phyloP scores from a whole-genome alignment of 352 stramenopile genomes.

The Albugo candida region DNA sequence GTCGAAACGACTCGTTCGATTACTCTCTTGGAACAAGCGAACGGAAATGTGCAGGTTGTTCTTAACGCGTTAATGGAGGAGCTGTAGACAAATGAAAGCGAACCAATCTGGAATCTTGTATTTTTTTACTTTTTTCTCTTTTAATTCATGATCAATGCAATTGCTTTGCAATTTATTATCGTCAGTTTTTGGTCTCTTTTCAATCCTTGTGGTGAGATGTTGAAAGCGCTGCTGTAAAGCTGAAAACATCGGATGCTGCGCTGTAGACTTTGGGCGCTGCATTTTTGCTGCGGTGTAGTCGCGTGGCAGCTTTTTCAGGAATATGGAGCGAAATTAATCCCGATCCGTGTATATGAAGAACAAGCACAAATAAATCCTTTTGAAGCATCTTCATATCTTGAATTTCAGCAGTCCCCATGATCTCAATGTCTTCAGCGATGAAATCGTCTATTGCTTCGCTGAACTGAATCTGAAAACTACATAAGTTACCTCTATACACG shows the following conservation, averaged over 20 bases:
- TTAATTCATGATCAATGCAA: background rate
- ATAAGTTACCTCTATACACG: background rate
- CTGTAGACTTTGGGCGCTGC: background rate
- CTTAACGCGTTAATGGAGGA: constrained; percentile 68
- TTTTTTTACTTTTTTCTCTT: background rate
- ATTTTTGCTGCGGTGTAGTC: background rate
- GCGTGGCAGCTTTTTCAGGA: constrained; percentile 4
- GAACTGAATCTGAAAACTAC: constrained; percentile 41
- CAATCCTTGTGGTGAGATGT: background rate
- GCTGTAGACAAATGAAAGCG: constrained; percentile 22
- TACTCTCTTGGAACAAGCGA: constrained; percentile 53
- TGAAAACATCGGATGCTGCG: constrained; percentile 5
- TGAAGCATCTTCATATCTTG: constrained; percentile 19
- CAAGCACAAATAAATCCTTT: constrained; percentile 18
- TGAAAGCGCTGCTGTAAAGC: background rate
- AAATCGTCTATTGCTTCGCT: constrained; percentile 42
- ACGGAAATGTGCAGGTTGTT: constrained; percentile 66
- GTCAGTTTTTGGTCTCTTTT: constrained; percentile 3
- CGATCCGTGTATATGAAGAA: background rate
- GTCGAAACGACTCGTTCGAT: constrained; percentile 24
- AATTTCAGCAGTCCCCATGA: constrained; percentile 12
- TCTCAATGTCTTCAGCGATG: constrained; percentile 28
- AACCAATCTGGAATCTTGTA: constrained; percentile 2
- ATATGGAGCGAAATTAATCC: background rate
- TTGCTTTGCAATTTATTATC: background rate